Conservation (phyloP, 805 yeast genomes). For the Saturnispora quitensis region DNA sequence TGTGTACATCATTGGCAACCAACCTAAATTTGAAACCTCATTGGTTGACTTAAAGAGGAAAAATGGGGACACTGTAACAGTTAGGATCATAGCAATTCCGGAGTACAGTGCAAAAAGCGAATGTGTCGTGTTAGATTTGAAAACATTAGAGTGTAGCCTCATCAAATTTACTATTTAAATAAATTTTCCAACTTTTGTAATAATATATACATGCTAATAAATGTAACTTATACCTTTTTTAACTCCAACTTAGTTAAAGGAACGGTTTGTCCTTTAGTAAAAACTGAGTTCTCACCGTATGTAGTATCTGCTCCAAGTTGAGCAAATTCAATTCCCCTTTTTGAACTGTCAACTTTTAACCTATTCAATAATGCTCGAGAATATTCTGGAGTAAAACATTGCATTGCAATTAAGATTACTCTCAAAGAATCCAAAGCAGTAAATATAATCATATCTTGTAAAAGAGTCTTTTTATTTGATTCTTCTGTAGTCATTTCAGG, state of each 20-base stretch:
- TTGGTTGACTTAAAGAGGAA: conserved; percentile 30
- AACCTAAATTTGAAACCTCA: conserved; percentile 47
- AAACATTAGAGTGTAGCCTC: conserved; percentile 45
- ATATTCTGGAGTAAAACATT: conserved; percentile 66
- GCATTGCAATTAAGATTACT: conserved; percentile 53
- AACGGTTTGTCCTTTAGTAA: conserved; percentile 25
- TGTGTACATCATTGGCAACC: conserved; percentile 82
- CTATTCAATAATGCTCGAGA: conserved; percentile 50
- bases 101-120: conserved; percentile 57
- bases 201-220: neutral
- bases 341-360: conserved; percentile 40
- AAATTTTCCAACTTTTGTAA: neutral
- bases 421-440: conserved; percentile 65
- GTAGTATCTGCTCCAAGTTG: conserved; percentile 45
- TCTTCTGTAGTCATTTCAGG: conserved; percentile 12
- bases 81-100: conserved; percentile 62
- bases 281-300: conserved; percentile 47
- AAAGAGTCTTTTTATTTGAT: conserved; percentile 8
- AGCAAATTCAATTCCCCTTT: conserved; percentile 38
- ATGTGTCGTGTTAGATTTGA: conserved; percentile 51
- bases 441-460: conserved; percentile 49
- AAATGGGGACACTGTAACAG: conserved; percentile 22
- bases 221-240: neutral
- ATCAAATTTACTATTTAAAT: conserved; percentile 27
- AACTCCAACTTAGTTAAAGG: conserved; percentile 24